Evolutionary conservation across 768 basidiomycete genomes (phyloP), one percentile per base, ranked within the genome.

Genomic region (Tulasnella sp.): DNA sequence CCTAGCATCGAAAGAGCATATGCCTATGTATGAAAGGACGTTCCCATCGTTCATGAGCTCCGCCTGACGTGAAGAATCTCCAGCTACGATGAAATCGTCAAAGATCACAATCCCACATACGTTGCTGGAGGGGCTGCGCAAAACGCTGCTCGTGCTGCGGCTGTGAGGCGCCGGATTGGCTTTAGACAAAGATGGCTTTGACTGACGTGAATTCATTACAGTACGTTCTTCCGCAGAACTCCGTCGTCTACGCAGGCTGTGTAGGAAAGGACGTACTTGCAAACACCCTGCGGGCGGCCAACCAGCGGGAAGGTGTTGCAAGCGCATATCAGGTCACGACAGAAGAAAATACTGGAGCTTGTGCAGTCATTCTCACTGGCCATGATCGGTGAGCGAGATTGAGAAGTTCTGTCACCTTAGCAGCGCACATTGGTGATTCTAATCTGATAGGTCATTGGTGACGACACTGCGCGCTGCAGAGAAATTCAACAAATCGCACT

Each of bases 51-150:
- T 4, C 54, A 37, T 22, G 40, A 31, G 31, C 18, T 22, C 46
- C 12, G 77, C 41, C 72, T 79, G 41, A 42, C 24, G n/a, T 12
- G 18, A 24, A 75, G 7, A 40, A 5, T 37, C 28, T 73, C 54
- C 31, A 99, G 97, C 85, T 99, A 99, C 86, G 93, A 94, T 3
- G 96, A 99, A 83, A 86, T 98, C 82, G 91, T 93, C 72, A 90
- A 89, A 81, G 89, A 95, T 81, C 87, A 81, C 58, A 83, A 93
- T 81, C 90, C 96, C 76, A 93, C 92, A 76, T 99, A 96, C 84
- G 97, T 99, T 77, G 97, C 98, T 77, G 98, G 98, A 81, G 98
- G 98, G 84, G 97, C 98, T 41, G 92, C 95, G 41, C 98, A 99
- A 86, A 99, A 99, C 85, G 92, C 97, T 84, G 97, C 97, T 80